Percentiles rank a stretch among this genome's conserved stretches.
Evolutionary conservation across 371 early-diverging fungal genomes (phyloP).

Genomic region (Lichtheimia hyalospora): DNA sequence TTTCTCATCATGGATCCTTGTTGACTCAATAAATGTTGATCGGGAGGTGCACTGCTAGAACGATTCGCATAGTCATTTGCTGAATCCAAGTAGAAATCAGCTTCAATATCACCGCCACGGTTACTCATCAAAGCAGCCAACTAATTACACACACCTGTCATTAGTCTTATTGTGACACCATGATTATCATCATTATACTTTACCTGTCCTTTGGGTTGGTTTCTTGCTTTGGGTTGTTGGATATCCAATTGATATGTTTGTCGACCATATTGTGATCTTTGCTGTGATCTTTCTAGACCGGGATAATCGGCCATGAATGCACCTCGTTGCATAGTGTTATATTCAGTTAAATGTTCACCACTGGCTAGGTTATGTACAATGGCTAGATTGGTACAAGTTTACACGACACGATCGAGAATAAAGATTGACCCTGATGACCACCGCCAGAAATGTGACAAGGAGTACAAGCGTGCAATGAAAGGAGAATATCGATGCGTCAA

Average conservation of each 20-base stretch:
- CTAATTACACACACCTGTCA: constrained; percentile 4
- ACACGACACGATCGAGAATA: too few relatives aligned
- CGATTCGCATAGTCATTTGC: constrained; percentile 8
- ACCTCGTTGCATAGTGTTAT: constrained; percentile 1
- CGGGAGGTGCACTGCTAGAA: constrained; percentile 21
- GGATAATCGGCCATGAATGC: constrained; percentile 12
- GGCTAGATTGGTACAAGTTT: too few relatives aligned
- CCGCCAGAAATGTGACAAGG: too few relatives aligned
- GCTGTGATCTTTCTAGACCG: not conserved
- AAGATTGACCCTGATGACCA: too few relatives aligned
- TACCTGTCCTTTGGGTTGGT: constrained; percentile 25
- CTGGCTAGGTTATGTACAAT: too few relatives aligned
- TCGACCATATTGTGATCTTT: not conserved
- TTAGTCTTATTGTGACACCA: not conserved
- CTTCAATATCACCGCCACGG: constrained; percentile 13
- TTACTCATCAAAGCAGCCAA: constrained; percentile 19
- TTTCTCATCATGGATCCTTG: constrained; percentile 5
- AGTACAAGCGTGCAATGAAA: too few relatives aligned
- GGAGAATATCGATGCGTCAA: too few relatives aligned
- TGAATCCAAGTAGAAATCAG: constrained; percentile 10
- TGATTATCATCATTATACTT: not conserved
- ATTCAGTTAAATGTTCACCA: not conserved
- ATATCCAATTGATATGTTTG: constrained; percentile 13
- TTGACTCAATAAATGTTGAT: constrained; percentile 8
- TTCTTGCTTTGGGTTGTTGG: constrained; percentile 24